Conservation (phyloP, 768 basidiomycete species). For the Kondoa subrosea region DNA sequence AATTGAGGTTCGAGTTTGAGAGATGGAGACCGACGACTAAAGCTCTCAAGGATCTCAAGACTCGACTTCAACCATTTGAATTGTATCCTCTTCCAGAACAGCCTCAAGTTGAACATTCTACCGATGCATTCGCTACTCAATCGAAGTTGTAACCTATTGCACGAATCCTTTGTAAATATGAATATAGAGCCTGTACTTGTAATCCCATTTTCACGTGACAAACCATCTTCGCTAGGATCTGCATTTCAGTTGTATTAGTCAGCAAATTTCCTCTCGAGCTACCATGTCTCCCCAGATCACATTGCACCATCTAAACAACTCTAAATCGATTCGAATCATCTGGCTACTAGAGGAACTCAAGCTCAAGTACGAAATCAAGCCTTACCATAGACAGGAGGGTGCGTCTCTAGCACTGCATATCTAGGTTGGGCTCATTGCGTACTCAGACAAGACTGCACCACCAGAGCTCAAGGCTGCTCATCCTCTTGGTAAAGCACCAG, state of each 20-base stretch:
- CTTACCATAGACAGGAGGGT: too few relatives aligned
- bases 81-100: conserved; percentile 5
- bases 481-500: neutral
- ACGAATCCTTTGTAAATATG: neutral
- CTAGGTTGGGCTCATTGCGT: too few relatives aligned
- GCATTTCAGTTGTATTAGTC: neutral
- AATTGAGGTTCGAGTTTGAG: conserved; percentile 65
- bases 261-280: neutral
- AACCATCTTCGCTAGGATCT: neutral
- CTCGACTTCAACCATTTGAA: conserved; percentile 22
- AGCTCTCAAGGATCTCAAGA: conserved; percentile 27
- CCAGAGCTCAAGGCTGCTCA: neutral
- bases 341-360: neutral
- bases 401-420: too few relatives aligned
- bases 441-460: neutral
- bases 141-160: conserved; percentile 1
- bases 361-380: neutral
- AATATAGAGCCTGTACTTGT: neutral
- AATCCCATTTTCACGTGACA: neutral
- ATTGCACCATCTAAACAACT: neutral
- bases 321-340: neutral
- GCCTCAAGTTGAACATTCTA: neutral
- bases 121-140: neutral
- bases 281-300: neutral
- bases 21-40: conserved; percentile 22